These are phyloP conservation scores for Solanum chilense DNA, from an alignment of 257 asterid genomes.

Conservation along the genomic window DNA sequence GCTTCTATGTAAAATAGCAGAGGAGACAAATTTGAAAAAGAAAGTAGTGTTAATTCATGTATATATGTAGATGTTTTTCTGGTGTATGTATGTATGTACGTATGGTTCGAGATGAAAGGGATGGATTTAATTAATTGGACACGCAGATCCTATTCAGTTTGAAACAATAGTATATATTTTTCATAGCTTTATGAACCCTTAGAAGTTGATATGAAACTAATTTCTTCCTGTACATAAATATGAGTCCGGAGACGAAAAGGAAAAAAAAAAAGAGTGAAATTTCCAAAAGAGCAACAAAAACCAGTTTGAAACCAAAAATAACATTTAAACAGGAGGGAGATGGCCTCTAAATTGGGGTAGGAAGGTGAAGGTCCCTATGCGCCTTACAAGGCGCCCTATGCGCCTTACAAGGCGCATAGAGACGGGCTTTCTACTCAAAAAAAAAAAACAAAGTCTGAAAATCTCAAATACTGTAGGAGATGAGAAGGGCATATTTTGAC, in stretches of 20 bases:
- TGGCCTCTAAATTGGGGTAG: no score
- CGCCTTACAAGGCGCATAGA: no score
- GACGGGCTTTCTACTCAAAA: background rate
- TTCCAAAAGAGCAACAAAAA: no score
- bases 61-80: background rate
- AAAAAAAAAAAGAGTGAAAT: no score
- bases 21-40: background rate
- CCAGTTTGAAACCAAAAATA: no score
- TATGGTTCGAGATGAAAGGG: background rate
- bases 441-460: background rate
- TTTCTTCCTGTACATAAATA: background rate
- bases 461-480: background rate
- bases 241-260: no score
- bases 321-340: no score
- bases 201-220: background rate
- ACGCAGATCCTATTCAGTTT: rapidly evolving
- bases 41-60: background rate
- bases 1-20: background rate
- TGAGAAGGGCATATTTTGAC: background rate
- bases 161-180: background rate
- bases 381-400: no score
- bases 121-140: background rate
- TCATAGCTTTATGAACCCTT: background rate
- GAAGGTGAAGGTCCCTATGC: no score
- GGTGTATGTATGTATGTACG: no score